Evolutionary conservation across 2,329 filamentous ascomycete genomes (phyloP), one percentile per base, ranked within the genome.

Genomic region (Gnomoniopsis sp.): DNA sequence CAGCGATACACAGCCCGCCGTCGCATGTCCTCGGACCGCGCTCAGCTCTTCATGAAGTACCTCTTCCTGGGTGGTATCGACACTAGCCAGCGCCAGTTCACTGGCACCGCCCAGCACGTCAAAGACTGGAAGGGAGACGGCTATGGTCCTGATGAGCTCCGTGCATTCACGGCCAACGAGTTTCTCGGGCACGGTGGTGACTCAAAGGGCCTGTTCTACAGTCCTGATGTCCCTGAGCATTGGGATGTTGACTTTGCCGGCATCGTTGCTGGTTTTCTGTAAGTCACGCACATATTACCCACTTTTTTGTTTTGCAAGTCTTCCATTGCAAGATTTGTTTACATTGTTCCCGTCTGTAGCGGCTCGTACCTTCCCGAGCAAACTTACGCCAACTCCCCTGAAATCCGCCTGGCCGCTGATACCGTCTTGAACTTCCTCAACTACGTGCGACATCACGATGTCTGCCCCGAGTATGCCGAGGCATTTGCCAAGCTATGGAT

Each of bases 351-450:
- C 26, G 2, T 21, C 14, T 17, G 7, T 48, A 83, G 83, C 49
- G 85, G 85, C 15, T 77, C 78, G 6, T 80, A 78, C 46, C 80
- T 89, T 6, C 79, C 83, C 0, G 75, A 75, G 26, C 75, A 83
- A 41, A 83, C 84, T 41, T 78, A 83, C 19, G 83, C 84, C 51
- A 81, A 86, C 14, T 77, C 74, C 17, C 69, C 74, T 0, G 73
- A 80, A 14, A 79, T 92, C 62, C 74, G 81, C n/a, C 72, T 80
- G 7, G 86, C 85, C 3, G 84, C 87, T 21, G 80, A 82, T 36
- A 84, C 96, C 0, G 79, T 97, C 44, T 84, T 85, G 60, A 96
- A 95, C 69, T 98, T 98, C 69, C 84, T 96, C 63, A 90, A 91
- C 64, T 99, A 97, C 65, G 78, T 98, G 0, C 78, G 93, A 11